Base-by-base conservation (phyloP, 2,329 filamentous ascomycete genomes). In the Chaetomiaceae sp. region DNA sequence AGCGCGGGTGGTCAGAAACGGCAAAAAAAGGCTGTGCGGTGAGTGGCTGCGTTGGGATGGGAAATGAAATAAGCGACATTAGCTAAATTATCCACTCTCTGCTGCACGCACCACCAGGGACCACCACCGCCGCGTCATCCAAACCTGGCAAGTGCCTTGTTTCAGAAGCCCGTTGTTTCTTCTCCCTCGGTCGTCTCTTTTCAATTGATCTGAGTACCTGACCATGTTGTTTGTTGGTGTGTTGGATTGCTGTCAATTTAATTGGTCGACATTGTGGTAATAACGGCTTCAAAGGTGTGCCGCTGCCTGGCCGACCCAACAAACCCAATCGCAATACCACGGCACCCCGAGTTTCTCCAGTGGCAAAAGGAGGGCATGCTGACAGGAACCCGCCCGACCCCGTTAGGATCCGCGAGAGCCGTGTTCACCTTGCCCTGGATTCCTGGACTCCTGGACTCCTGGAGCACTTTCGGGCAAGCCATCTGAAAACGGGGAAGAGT, bases 51-150 rank as follows among this genome's bases (percentile, higher is more conserved):
- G 27, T 39, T 41, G 41, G 45, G 31, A 40, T 38, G 60, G 62
- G 63, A 67, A 67, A 67, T 68, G 61, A 64, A 58, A 55, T 64
- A 66, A 65, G 60, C 65, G 64, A 67, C 53, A 66, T 65, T 65
- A 60, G 58, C 60, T 57, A 54, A 53, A 55, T 57, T 57, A 58
- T 27, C 25, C 25, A 27, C 25, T 27, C 25, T n/a, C n/a, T n/a
- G n/a, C n/a, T n/a, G n/a, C n/a, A n/a, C n/a, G n/a, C n/a, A n/a
- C n/a, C n/a, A n/a, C n/a, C n/a, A n/a, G n/a, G 51, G 48, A 30
- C 45, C 50, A 41, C 8, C 44, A 49, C 33, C 40, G 33, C 35
- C 39, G 47, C 40, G 39, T 43, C 51, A 49, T 45, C 17, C 34
- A 30, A n/a, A 13, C 14, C 21, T 6, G 25, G 25, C 25, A 10